Evolutionary conservation across 768 basidiomycete genomes (phyloP), one percentile per base, ranked within the genome.

Genomic region (Macrolepiota dolichaula): DNA sequence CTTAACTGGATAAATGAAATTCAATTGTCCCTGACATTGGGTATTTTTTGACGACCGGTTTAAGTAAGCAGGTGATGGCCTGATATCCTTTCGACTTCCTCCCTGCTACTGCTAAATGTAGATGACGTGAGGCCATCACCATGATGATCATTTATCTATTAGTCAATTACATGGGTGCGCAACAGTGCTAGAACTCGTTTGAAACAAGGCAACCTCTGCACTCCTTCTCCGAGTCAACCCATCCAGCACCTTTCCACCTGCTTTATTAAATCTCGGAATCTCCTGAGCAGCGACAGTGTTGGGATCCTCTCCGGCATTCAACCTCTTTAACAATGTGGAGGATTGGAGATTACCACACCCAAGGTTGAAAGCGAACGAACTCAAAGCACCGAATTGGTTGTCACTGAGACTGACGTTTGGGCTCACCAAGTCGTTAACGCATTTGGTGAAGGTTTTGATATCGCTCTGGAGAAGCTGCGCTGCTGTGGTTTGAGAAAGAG

Each of bases 341-440:
- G 59, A 62, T 61, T 69, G 55, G 29, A 72, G 67, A 13, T 63
- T 69, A 13, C 67, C 69, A 42, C 74, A 75, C 25, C 74, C 74
- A 12, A 69, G 64, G 58, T 77, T 76, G 63, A 73, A 76, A 51
- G 74, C 63, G 57, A 69, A 74, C 12, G 70, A 68, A 1, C 69
- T 66, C 32, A 77, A 62, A 9, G 76, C 74, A 24, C 73, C 74
- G 65, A 72, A 72, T 60, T 77, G 76, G 66, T 76, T 76, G 49
- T 72, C 76, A 46, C 73, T 77, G 51, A 77, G 66, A 22, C 55
- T 55, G 17, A 76, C 74, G 13, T 38, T 65, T 52, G 68, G 63
- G 63, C 65, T 66, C 62, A 75, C 67, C 29, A 68, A 55, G 19
- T 66, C 64, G 44, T 71, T 66, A 27, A 77, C 60, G 66, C 74